Conservation (phyloP, 371 early-diverging fungal species). For the Choanephora cucurbitarum region DNA sequence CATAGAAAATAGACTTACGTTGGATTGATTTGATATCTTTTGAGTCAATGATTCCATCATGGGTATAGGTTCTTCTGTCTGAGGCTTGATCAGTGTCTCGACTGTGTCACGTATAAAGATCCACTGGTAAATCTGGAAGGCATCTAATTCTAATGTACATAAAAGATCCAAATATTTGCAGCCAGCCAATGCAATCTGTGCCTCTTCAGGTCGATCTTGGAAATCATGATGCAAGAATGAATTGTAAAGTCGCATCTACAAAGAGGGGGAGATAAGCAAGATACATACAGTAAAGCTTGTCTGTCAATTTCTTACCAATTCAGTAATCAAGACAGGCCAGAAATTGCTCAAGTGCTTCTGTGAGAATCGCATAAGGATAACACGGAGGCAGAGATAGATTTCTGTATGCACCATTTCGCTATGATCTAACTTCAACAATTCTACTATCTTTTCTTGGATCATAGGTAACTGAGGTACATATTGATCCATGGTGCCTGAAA, state of each 20-base stretch:
- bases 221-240: conserved; percentile 50
- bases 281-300: background rate
- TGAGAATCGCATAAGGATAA: conserved; percentile 79
- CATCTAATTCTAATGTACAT: conserved; percentile 75
- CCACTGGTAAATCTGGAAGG: conserved; percentile 92
- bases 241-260: conserved; percentile 63
- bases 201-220: conserved; percentile 66
- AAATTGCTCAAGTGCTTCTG: conserved; percentile 81
- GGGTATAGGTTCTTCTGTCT: conserved; percentile 49
- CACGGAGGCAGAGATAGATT: conserved; percentile 81
- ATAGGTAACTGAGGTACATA: conserved; percentile 77
- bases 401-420: conserved; percentile 77
- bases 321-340: conserved; percentile 90
- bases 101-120: conserved; percentile 87
- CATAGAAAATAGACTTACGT: conserved; percentile 7
- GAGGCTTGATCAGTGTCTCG: conserved; percentile 54
- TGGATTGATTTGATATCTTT: conserved; percentile 38
- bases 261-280: conserved; percentile 6
- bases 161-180: conserved; percentile 89
- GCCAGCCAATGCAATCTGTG: conserved; percentile 76
- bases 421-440: conserved; percentile 73
- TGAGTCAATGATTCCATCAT: conserved; percentile 52
- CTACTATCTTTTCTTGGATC: conserved; percentile 90
- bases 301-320: conserved; percentile 58
- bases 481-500: conserved; percentile 76